phyloP scores from a whole-genome alignment of 1,139 yeast species.

The Yamadazyma triangularis region DNA sequence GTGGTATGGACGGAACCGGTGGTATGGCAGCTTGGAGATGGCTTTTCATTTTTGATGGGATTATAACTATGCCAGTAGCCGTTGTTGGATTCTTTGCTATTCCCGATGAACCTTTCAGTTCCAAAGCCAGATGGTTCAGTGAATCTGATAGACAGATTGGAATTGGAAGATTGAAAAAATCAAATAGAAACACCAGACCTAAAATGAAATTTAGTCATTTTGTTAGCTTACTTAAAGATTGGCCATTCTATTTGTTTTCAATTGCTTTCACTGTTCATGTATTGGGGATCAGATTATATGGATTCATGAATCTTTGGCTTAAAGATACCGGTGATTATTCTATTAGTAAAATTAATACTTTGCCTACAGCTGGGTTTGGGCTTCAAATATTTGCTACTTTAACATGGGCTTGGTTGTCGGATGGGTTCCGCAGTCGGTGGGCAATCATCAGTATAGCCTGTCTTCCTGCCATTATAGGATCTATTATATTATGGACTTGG shows the following conservation, averaged over 20 bases:
- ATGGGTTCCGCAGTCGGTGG: conserved; percentile 17
- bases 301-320: conserved; percentile 21
- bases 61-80: conserved; percentile 25
- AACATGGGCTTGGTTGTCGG: conserved; percentile 16
- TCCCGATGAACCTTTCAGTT: conserved; percentile 10
- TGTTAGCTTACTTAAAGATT: conserved; percentile 6
- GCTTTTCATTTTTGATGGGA: conserved; percentile 30
- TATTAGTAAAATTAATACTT: conserved; percentile 23
- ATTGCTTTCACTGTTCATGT: conserved; percentile 11
- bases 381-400: conserved; percentile 17
- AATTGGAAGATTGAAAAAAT: conserved; percentile 7
- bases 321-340: conserved; percentile 18
- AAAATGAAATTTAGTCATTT: conserved; percentile 5
- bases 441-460: conserved; percentile 12
- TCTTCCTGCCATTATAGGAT: conserved; percentile 14
- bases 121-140: conserved; percentile 10
- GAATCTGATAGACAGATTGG: conserved; percentile 9
- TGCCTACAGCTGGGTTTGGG: conserved; percentile 27
- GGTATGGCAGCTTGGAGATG: conserved; percentile 33
- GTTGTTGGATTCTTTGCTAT: conserved; percentile 19
- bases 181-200: conserved; percentile 9
- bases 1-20: conserved; percentile 19
- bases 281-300: conserved; percentile 11
- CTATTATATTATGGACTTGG: conserved; percentile 13
- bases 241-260: conserved; percentile 12